phyloP scores from a whole-genome alignment of 768 basidiomycete genomes.

The Suillus sp. region DNA sequence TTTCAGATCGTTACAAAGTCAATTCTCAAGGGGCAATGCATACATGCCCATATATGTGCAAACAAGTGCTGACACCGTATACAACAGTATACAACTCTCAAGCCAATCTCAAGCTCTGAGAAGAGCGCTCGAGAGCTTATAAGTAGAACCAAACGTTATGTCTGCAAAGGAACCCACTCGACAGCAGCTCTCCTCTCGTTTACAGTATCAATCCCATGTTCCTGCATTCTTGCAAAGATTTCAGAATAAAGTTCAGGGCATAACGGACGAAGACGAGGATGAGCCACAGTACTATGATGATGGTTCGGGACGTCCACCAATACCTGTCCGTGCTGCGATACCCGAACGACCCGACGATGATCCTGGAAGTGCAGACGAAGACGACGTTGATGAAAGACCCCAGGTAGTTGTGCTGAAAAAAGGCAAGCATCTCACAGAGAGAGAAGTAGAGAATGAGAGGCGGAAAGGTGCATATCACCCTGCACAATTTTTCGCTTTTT shows the following conservation, averaged over 20 bases:
- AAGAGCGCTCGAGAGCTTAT: not conserved
- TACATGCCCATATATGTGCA: not conserved
- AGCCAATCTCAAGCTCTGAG: too few species aligned
- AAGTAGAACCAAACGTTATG: slow-evolving; percentile 23
- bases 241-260: slow-evolving; percentile 62
- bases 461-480: slow-evolving; percentile 58
- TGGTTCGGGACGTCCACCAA: slow-evolving; percentile 71
- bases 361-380: slow-evolving; percentile 74
- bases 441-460: slow-evolving; percentile 76
- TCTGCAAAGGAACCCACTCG: slow-evolving; percentile 64
- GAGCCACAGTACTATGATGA: slow-evolving; percentile 61
- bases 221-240: slow-evolving; percentile 70
- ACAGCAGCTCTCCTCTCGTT: slow-evolving; percentile 70
- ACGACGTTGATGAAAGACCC: slow-evolving; percentile 76
- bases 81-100: not conserved
- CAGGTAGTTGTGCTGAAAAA: slow-evolving; percentile 87
- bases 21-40: not conserved
- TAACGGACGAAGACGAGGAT: slow-evolving; percentile 50
- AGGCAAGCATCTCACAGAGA: slow-evolving; percentile 82
- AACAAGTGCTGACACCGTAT: not conserved
- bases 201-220: slow-evolving; percentile 60
- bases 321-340: slow-evolving; percentile 71
- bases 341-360: slow-evolving; percentile 68
- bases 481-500: slow-evolving; percentile 8
- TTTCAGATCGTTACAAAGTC: not conserved